Evolutionary conservation across 352 stramenopile genomes (phyloP), one percentile per base, ranked within the genome.

Genomic region (Pythium utonaiense): DNA sequence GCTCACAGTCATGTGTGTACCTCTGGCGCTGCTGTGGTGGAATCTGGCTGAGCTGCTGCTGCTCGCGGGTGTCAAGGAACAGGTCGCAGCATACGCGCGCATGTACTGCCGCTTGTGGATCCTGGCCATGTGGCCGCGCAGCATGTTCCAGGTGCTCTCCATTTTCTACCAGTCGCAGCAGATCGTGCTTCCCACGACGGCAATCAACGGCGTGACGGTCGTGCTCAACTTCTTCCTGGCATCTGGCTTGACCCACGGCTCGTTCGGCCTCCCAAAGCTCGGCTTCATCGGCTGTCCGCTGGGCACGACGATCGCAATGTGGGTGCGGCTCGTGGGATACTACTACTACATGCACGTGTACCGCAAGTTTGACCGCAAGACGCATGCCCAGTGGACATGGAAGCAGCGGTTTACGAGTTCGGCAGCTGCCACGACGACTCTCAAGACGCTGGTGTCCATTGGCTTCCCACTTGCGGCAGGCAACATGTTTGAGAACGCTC

Each of bases 101-200:
- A 42, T 78, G 42, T 96, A 93, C 67, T 81, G 73, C 34, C 73
- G 83, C 2, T 60, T 88, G 10, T 91, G 75, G 36, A 74, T 91
- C 27, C 62, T 94, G 8, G 78, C 78, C 58, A 70, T 95, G 31
- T 93, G 77, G 77, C 86, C 86, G n/a, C 80, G 82, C 54, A 80
- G 78, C 53, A 87, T 91, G 71, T 92, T 89, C 57, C 80, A 89
- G 52, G 74, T 85, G 57, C 66, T 95, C 21, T 75, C 74, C 21
- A 80, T 75, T 47, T 96, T 86, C 67, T 92, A 93, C 63, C 77
- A 94, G 57, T 75, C 84, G 48, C 88, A 93, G 62, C 79, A 89
- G 53, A 86, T 92, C 49, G 82, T 94, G 25, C 52, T 91, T 16
- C 86, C 83, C 28, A 88, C 80, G 7, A 75, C 84, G 1, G 51